Percentiles rank a stretch among this genome's conserved stretches.
phyloP scores from a whole-genome alignment of 2,329 filamentous ascomycete species.

The Stemphylium lycopersici region DNA sequence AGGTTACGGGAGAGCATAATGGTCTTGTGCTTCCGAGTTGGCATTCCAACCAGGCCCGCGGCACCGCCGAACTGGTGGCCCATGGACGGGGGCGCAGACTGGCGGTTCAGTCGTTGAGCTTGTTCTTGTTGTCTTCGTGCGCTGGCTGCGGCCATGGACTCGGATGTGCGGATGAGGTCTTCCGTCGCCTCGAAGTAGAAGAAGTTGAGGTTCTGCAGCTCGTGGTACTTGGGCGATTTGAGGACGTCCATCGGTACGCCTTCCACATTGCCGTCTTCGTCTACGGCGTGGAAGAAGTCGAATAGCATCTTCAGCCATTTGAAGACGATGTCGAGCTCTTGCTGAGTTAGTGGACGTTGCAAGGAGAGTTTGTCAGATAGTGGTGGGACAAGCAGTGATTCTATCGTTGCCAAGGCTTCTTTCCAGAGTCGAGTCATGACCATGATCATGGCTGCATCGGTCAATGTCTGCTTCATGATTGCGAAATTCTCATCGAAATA shows the following conservation, averaged over 20 bases:
- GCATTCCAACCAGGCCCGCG: slow-evolving; percentile 67
- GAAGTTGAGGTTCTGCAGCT: slow-evolving; percentile 94
- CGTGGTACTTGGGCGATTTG: slow-evolving; percentile 97
- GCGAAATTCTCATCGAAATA: slow-evolving; percentile 99
- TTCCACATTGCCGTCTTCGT: slow-evolving; percentile 83
- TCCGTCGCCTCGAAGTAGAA: slow-evolving; percentile 97
- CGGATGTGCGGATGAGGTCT: slow-evolving; percentile 90
- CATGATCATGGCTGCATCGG: slow-evolving; percentile 93
- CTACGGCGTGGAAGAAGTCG: slow-evolving; percentile 91
- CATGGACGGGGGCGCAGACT: slow-evolving; percentile 69
- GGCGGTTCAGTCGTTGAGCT: slow-evolving; percentile 63
- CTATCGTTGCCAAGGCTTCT: slow-evolving; percentile 90
- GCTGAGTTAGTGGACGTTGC: slow-evolving; percentile 81
- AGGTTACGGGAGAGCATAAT: slow-evolving; percentile 95
- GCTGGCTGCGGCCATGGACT: slow-evolving; percentile 90
- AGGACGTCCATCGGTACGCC: slow-evolving; percentile 90
- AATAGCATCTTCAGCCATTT: slow-evolving; percentile 91
- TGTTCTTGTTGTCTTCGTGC: slow-evolving; percentile 75
- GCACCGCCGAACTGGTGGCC: slow-evolving; percentile 60
- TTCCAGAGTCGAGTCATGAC: slow-evolving; percentile 99
- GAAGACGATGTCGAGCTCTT: slow-evolving; percentile 93
- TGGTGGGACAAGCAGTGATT: slow-evolving; percentile 87
- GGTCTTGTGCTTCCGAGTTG: slow-evolving; percentile 55
- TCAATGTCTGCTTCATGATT: slow-evolving; percentile 97
- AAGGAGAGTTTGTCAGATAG: slow-evolving; percentile 91